Conservation (phyloP, 192 early-diverging fungal genomes). For the Entomortierella lignicola region DNA sequence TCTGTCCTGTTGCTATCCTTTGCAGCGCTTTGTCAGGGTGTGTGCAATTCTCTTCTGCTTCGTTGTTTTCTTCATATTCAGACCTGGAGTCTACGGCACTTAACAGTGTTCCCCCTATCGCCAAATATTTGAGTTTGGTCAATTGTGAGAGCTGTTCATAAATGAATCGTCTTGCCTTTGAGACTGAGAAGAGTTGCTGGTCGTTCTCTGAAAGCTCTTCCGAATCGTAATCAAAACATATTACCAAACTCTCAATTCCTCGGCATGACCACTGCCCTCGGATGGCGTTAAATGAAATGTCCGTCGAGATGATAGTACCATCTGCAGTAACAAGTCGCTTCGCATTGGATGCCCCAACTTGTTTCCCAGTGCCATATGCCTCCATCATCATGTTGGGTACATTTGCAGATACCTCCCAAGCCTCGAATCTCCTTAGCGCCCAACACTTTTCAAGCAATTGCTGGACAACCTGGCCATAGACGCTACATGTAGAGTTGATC, state of each 20-base stretch:
- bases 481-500: slow-evolving; percentile 6
- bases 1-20: no score
- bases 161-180: slow-evolving; percentile 25
- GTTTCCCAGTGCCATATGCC: neutral
- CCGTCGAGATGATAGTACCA: neutral
- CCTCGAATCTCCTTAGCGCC: slow-evolving; percentile 4
- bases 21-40: no score
- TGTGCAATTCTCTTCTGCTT: no score
- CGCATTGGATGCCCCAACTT: neutral
- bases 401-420: slow-evolving; percentile 15
- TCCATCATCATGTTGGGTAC: slow-evolving; percentile 35
- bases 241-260: slow-evolving; percentile 9
- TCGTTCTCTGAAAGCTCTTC: slow-evolving; percentile 6
- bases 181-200: slow-evolving; percentile 8
- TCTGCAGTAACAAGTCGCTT: neutral
- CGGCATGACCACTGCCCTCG: slow-evolving; percentile 18
- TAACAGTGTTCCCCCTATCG: neutral
- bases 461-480: slow-evolving; percentile 15
- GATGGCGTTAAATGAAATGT: neutral
- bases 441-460: slow-evolving; percentile 21
- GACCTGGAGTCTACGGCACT: no score
- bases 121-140: slow-evolving; percentile 21
- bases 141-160: slow-evolving; percentile 31
- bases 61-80: no score
- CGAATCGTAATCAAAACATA: slow-evolving; percentile 19